Evolutionary conservation across 352 stramenopile genomes (phyloP).

Genomic region (Thalassiosira mediterranea): DNA sequence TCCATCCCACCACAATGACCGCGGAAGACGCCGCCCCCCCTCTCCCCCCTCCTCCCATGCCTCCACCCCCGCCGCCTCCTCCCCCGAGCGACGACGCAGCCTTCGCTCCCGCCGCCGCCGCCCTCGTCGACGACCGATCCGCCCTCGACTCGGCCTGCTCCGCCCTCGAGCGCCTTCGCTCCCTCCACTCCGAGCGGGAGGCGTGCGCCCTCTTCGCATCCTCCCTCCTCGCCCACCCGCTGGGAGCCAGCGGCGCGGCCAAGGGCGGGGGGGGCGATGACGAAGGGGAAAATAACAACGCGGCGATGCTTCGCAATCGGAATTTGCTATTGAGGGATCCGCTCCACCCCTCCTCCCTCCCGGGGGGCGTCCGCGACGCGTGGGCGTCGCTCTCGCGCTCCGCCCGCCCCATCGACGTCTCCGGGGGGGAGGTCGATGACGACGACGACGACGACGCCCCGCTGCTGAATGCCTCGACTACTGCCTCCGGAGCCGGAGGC

Average conservation of each 20-base stretch:
- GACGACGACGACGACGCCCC: conserved; percentile 1
- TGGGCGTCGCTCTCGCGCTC: conserved; percentile 51
- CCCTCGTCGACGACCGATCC: conserved; percentile 1
- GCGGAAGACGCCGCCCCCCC: conserved; percentile 1
- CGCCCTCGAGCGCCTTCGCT: conserved; percentile 64
- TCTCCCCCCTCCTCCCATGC: conserved; percentile 20
- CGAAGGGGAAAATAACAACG: not conserved
- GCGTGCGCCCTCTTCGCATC: conserved; percentile 61
- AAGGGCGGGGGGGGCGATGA: not conserved
- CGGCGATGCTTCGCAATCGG: conserved; percentile 11
- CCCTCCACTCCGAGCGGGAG: conserved; percentile 67
- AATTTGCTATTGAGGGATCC: conserved; percentile 16
- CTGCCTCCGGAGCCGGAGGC: not conserved
- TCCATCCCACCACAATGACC: no score
- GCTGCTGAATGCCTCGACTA: not conserved
- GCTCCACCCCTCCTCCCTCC: conserved; percentile 44
- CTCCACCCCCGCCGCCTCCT: conserved; percentile 8
- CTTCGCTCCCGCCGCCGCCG: not conserved
- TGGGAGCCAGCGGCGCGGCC: conserved; percentile 11
- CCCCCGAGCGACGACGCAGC: no score
- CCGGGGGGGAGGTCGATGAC: conserved; percentile 23
- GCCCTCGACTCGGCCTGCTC: conserved; percentile 11
- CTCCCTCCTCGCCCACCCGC: conserved; percentile 58
- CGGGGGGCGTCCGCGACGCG: conserved; percentile 68
- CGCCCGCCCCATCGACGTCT: conserved; percentile 22